Evolutionary conservation across 768 basidiomycete species (phyloP), one percentile per base, ranked within the genome.

Genomic region (Rhizopogon sp.): DNA sequence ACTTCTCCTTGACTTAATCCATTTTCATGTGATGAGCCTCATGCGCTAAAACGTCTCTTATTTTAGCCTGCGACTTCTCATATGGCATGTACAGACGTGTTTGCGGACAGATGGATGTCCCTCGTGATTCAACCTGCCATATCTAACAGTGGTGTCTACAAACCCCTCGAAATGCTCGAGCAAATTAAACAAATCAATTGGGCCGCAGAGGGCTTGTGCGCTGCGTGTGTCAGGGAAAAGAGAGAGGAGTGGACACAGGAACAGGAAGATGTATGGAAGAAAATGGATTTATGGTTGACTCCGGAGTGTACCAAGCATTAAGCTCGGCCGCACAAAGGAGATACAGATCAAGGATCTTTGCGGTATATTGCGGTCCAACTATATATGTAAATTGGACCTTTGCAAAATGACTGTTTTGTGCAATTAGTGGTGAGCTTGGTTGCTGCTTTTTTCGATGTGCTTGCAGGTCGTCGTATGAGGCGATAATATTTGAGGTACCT

Each of bases 31-130:
- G 20, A 49, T 31, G 22, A n/a, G 43, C 13, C 10, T 10, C 46
- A 22, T 49, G 46, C 5, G 35, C 47, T 49, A 25, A 49, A 37
- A 16, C 14, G 5, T 49, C 9, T 25, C 11, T 43, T 33, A 35
- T 49, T 43, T 17, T 56, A 68, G 69, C 67, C 84, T 5, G 76
- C 82, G 6, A 83, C 84, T n/a, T 70, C 74, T 1, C 89, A 90
- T 63, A 88, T 88, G 86, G 70, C 70, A 4, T 90, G 89, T 68
- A 89, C 87, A 3, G 82, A 88, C 64, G 70, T 80, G 0, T 76
- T 90, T 53, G 89, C 88, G 1, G 85, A 85, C 50, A 74, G 70
- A 50, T 90, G 88, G 89, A 85, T 88, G 79, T 56, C 74, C 22
- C 72, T 81, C 39, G 85, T 90, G n/a, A 84, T 87, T 39, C 73